Evolutionary conservation across 2,329 filamentous ascomycete genomes (phyloP), one percentile per base, ranked within the genome.

Genomic region (Botryotinia narcissicola): DNA sequence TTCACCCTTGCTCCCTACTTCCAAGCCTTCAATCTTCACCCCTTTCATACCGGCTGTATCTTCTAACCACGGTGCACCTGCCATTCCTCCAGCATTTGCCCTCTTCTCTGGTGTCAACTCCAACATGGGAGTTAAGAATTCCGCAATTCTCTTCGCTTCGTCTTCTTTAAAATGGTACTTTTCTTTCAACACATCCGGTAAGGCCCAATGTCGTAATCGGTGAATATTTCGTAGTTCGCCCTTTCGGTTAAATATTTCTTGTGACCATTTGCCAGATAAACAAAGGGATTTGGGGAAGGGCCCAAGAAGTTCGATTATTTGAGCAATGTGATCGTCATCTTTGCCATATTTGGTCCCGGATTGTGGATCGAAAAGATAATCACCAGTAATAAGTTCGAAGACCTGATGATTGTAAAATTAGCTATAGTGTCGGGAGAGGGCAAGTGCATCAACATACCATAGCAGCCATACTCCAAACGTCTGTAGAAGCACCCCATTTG

Each of bases 341-440:
- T 99, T 99, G 81, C 96, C 96, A 83, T 99, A 99, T 84, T 98
- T 98, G 60, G 95, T 98, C 76, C 96, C 96, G 1, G 95, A 98
- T 84, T 99, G 96, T 0, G 96, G 96, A 80, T 99, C 96, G 83
- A 99, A 99, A 61, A 99, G 90, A 81, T 99, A 99, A 83, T 99
- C 96, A 77, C 96, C 96, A 1, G 96, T 99, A 78, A 99, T 98
- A 62, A 99, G 86, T 82, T 99, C 96, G 79, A 99, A 99, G 25
- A 95, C 92, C 95, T 98, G 40, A 9, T 25, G 46, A 35, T 32
- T 54, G 66, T 40, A 44, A 46, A n/a, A 46, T 71, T 57, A 73
- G 62, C 63, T 16, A 48, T 51, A 20, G 48, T 63, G 8, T 48
- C 59, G n/a, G 48, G 4, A 44, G 22, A 20, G n/a, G 44, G 42